A percentile compares a stretch with the other conserved stretches of the same genome.
Evolutionary conservation across 2,329 filamentous ascomycete species (phyloP).

Genomic region (Coniella vitis): DNA sequence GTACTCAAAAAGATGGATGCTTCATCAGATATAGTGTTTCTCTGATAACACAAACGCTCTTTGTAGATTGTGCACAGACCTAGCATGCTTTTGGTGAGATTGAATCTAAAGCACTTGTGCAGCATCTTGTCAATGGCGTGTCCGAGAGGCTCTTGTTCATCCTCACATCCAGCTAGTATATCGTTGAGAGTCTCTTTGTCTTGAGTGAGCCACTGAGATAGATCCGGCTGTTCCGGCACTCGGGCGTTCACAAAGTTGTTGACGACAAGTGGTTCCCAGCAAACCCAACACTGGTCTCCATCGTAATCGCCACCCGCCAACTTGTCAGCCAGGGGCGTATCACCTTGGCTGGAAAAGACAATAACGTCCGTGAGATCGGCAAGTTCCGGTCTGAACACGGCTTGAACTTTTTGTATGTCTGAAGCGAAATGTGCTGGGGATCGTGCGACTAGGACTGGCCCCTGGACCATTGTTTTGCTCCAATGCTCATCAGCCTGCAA

Average conservation of each 20-base stretch:
- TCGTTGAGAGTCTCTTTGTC: constrained; percentile 40
- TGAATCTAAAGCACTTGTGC: constrained; percentile 48
- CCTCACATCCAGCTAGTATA: constrained; percentile 24
- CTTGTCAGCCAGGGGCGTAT: constrained; percentile 57
- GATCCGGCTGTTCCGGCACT: constrained; percentile 35
- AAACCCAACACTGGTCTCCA: constrained; percentile 71
- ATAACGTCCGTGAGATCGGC: constrained; percentile 70
- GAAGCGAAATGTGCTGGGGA: constrained; percentile 63
- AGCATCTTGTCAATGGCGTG: constrained; percentile 40
- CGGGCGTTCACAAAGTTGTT: constrained; percentile 58
- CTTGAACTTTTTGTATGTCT: constrained; percentile 64
- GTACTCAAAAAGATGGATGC: constrained; percentile 43
- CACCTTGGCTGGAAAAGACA: constrained; percentile 63
- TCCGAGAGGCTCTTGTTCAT: constrained; percentile 17
- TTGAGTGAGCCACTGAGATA: constrained; percentile 44
- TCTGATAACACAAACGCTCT: constrained; percentile 54
- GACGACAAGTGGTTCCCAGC: constrained; percentile 63
- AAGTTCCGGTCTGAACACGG: constrained; percentile 52
- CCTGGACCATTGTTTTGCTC: constrained; percentile 46
- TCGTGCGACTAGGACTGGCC: constrained; percentile 57
- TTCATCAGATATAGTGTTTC: constrained; percentile 39
- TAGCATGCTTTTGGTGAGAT: constrained; percentile 48
- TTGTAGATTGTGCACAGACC: constrained; percentile 60
- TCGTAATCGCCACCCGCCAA: constrained; percentile 78
- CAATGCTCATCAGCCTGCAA: constrained; percentile 51